phyloP scores from a whole-genome alignment of 1,139 yeast species.

The Geotrichum citri-aurantii region DNA sequence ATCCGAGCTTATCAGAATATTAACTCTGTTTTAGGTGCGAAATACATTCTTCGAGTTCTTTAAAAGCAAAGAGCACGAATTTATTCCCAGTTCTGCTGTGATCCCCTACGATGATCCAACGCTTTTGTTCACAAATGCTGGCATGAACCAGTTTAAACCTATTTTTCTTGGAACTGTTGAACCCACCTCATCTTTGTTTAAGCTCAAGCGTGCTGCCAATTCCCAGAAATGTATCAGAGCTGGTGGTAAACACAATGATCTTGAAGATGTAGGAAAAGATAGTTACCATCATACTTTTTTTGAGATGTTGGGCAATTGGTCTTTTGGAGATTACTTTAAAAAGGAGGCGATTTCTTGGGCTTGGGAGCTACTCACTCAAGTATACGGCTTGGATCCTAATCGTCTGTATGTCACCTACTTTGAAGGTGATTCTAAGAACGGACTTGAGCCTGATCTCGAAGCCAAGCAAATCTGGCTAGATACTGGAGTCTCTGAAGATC shows the following conservation, averaged over 20 bases:
- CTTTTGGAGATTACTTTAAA: conserved; percentile 97
- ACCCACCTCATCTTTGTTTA: conserved; percentile 81
- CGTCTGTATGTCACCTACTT: conserved; percentile 92
- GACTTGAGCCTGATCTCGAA: conserved; percentile 88
- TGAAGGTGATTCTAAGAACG: conserved; percentile 80
- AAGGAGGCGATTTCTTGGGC: conserved; percentile 83
- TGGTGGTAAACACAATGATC: conserved; percentile 98
- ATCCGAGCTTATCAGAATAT: background rate
- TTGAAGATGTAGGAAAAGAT: conserved; percentile 97
- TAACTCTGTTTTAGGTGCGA: conserved; percentile 45
- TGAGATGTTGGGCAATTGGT: conserved; percentile 99
- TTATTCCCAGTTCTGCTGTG: conserved; percentile 88
- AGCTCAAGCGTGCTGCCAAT: conserved; percentile 82
- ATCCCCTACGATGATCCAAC: conserved; percentile 98
- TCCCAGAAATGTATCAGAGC: conserved; percentile 99
- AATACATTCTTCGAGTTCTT: conserved; percentile 79
- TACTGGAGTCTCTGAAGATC: conserved; percentile 87
- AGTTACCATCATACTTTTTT: conserved; percentile 97
- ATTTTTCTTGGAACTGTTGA: conserved; percentile 95
- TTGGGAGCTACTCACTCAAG: conserved; percentile 85
- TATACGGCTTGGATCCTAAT: conserved; percentile 69
- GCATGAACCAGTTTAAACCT: conserved; percentile 98
- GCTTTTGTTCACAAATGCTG: conserved; percentile 90
- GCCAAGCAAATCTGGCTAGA: conserved; percentile 82
- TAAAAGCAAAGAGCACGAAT: conserved; percentile 60